A percentile compares a stretch with the other conserved stretches of the same genome.
phyloP scores from a whole-genome alignment of 768 basidiomycete species.

The Sutorius australiensis region DNA sequence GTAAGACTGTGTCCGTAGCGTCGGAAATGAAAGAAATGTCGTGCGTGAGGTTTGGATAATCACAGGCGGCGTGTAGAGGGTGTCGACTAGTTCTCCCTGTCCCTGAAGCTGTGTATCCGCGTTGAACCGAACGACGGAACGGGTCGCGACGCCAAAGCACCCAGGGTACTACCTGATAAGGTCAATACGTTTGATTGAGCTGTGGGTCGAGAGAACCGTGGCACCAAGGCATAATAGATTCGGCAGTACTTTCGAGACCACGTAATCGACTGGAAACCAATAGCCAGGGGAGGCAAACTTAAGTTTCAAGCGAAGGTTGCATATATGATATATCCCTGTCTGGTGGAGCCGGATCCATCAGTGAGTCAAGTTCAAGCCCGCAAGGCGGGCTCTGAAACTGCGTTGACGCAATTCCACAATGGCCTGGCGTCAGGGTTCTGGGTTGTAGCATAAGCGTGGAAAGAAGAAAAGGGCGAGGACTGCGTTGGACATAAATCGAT shows the following conservation, averaged over 20 bases:
- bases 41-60: constrained; percentile 1
- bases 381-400: constrained; percentile 4
- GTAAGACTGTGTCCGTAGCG: constrained; percentile 1
- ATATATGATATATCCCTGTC: not conserved
- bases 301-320: constrained; percentile 6
- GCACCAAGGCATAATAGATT: not conserved
- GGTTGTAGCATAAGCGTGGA: constrained; percentile 6
- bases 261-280: not conserved
- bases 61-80: not conserved
- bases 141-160: not conserved
- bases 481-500: not conserved
- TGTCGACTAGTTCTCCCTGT: not conserved
- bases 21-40: constrained; percentile 21
- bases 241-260: not conserved
- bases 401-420: constrained; percentile 6
- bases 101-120: not conserved
- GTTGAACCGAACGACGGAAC: not conserved
- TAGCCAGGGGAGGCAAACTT: constrained; percentile 3
- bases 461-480: constrained; percentile 1
- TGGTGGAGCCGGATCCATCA: not conserved
- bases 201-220: not conserved
- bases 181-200: not conserved
- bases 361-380: not conserved
- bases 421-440: constrained; percentile 7
- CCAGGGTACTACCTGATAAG: constrained; percentile 1